Evolutionary conservation across 257 asterid genomes (phyloP), one percentile per base, ranked within the genome.

Genomic region (Gentiana dahurica): DNA sequence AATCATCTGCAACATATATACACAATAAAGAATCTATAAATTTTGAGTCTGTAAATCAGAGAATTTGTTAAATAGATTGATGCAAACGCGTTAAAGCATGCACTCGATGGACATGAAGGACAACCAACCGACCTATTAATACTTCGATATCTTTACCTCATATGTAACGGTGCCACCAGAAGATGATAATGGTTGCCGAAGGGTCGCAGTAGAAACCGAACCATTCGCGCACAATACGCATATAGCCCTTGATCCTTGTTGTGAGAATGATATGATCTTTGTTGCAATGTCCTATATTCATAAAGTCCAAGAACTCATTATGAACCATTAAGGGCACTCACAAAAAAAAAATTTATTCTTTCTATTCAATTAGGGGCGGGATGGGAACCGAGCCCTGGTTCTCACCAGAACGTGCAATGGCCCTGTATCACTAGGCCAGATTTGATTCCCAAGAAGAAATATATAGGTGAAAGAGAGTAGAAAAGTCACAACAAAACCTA

Each of bases 81-180:
- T 24, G 24, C 24, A 24, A 24, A 24, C 24, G 24, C 24, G 24
- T 24, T 10, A 41, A 41, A 41, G 46, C 46, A 41, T 41, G 46
- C 46, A 41, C 24, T 24, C 24, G 24, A 7, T 2, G 46, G 46
- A 41, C 8, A 41, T 41, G 46, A 3, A 3, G 8, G 46, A 41
- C 6, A 41, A 41, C 46, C 9, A 10, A 41, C 46, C 6, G 9
- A 41, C 6, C 46, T 41, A 5, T 24, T 3, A 50, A 55, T 53
- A 12, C 61, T 34, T 34, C 41, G 72, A 66, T 69, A 24, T 59
- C 60, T 55, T 56, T 55, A 85, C 95, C 96, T 82, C 95, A 66
- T 82, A 85, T n/a, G 90, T 80, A 65, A 85, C 82, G 33, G 76
- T 77, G 71, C 95, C 87, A 58, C 77, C 84, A 36, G 95, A 85